Conservation (phyloP, 257 asterid genomes). For the Solanum sejunctum region DNA sequence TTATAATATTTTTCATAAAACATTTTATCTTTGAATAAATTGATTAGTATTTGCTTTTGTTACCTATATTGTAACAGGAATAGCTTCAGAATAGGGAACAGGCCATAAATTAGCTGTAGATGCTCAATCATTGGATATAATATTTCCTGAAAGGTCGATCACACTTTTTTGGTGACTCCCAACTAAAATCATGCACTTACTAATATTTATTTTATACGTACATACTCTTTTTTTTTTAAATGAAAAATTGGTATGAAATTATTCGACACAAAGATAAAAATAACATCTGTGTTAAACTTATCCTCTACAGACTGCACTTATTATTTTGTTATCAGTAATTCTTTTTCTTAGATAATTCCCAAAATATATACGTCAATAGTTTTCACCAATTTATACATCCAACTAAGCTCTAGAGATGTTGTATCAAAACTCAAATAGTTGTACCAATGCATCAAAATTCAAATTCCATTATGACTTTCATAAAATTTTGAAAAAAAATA, state of each 20-base stretch:
- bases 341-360: not conserved
- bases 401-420: not conserved
- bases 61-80: not conserved
- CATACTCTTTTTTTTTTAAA: not conserved
- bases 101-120: not conserved
- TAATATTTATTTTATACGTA: not conserved
- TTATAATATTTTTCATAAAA: too few species aligned
- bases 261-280: not conserved
- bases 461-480: not conserved
- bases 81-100: not conserved
- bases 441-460: not conserved
- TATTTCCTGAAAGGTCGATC: slow-evolving; percentile 18
- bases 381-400: not conserved
- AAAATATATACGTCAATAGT: not conserved
- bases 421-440: too few species aligned
- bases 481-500: not conserved
- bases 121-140: slow-evolving; percentile 25
- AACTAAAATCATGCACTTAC: slow-evolving; percentile 14
- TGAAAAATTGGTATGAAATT: not conserved
- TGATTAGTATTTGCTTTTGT: not conserved
- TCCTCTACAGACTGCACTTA: too few species aligned
- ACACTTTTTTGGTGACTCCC: slow-evolving; percentile 28
- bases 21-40: too few species aligned
- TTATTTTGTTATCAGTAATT: not conserved
- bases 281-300: not conserved